Percentiles rank a stretch among this genome's conserved stretches.
These are phyloP conservation scores for Candida dubliniensis DNA, from an alignment of 1,139 yeast genomes.

Conservation along the genomic window DNA sequence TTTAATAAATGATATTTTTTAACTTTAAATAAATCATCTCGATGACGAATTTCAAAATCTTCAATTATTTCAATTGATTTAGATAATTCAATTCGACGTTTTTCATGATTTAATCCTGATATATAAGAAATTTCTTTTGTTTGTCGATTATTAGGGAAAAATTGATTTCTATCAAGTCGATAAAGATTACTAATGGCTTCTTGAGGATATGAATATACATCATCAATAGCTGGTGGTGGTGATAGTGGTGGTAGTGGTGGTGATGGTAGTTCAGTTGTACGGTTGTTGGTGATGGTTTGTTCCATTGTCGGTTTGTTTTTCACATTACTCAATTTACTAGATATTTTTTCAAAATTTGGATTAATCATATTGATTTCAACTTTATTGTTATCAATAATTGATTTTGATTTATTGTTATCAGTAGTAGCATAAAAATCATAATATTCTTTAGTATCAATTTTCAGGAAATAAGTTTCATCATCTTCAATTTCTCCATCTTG, in stretches of 20 bases:
- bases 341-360: slow-evolving; percentile 8
- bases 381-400: slow-evolving; percentile 4
- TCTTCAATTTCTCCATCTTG: slow-evolving; percentile 6
- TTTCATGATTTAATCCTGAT: slow-evolving; percentile 27
- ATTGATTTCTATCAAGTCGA: slow-evolving; percentile 8
- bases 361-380: slow-evolving; percentile 9
- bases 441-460: slow-evolving; percentile 12
- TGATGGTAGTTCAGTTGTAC: no score
- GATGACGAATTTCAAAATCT: slow-evolving; percentile 17
- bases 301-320: slow-evolving; percentile 11
- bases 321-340: slow-evolving; percentile 15
- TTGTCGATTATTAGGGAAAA: slow-evolving; percentile 9
- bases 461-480: slow-evolving; percentile 8
- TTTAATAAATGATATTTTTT: slow-evolving; percentile 25
- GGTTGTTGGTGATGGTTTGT: no score
- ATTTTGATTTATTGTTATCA: slow-evolving; percentile 3
- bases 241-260: no score
- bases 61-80: slow-evolving; percentile 21
- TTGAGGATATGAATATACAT: slow-evolving; percentile 8
- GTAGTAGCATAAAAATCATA: slow-evolving; percentile 8
- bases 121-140: slow-evolving; percentile 24
- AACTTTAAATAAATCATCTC: slow-evolving; percentile 22
- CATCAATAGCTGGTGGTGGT: slow-evolving; percentile 8
- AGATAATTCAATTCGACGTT: slow-evolving; percentile 24
- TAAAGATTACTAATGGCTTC: slow-evolving; percentile 6